Percentiles rank a stretch among this genome's conserved stretches.
Evolutionary conservation across 2,329 filamentous ascomycete species (phyloP).

Genomic region (Fusarium luffae): DNA sequence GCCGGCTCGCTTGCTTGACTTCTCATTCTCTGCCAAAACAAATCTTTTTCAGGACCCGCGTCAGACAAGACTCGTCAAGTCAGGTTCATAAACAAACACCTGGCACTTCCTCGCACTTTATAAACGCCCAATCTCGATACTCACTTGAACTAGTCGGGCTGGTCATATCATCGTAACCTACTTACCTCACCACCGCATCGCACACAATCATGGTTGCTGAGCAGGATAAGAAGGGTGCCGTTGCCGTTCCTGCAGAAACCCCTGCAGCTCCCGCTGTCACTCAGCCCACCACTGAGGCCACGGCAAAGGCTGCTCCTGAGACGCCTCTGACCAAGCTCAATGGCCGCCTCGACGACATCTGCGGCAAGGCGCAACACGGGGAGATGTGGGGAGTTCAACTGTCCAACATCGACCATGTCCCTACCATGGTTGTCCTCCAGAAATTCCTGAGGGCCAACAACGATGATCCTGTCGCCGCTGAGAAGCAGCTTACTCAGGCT

Average conservation of each 20-base stretch:
- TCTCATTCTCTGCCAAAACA: conserved; percentile 8
- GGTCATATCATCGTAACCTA: background rate
- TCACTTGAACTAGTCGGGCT: background rate
- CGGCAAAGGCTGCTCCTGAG: conserved; percentile 30
- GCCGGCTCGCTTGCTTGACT: conserved; percentile 14
- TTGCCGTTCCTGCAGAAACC: conserved; percentile 23
- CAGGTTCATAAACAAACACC: conserved; percentile 13
- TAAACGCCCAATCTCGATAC: background rate
- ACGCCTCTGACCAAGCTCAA: conserved; percentile 66
- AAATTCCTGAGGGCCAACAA: conserved; percentile 95
- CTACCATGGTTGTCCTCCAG: conserved; percentile 85
- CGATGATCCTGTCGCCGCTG: conserved; percentile 77
- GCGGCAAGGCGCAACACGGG: conserved; percentile 67
- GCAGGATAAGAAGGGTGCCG: conserved; percentile 40
- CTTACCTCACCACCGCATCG: background rate
- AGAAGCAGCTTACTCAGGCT: conserved; percentile 81
- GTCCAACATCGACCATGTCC: conserved; percentile 67
- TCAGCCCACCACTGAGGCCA: conserved; percentile 1
- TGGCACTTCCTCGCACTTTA: background rate
- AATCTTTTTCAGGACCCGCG: conserved; percentile 15
- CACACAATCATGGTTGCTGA: conserved; percentile 47
- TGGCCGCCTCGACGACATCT: conserved; percentile 66
- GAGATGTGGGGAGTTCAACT: conserved; percentile 92
- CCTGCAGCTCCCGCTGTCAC: conserved; percentile 5
- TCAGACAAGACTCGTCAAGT: conserved; percentile 26